A percentile compares a stretch with the other conserved stretches of the same genome.
These are phyloP conservation scores for Blepharisma stoltei DNA, from an alignment of 73 alveolate species.

Conservation along the genomic window DNA sequence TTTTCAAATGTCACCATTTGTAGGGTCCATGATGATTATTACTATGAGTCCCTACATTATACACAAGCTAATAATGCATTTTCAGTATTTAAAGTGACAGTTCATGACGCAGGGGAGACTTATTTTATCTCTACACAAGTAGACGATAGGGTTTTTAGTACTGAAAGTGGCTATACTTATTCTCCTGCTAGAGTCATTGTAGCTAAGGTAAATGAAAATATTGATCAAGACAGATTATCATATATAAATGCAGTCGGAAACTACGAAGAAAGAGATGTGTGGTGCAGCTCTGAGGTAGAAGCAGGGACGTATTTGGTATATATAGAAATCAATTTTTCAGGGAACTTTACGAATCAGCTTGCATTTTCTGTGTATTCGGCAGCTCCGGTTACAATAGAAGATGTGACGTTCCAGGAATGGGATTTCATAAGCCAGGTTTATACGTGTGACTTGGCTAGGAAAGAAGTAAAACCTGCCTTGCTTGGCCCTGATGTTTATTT, in stretches of 20 bases:
- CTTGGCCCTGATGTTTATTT: constrained; percentile 16
- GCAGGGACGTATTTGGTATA: constrained; percentile 73
- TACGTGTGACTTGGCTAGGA: constrained; percentile 4
- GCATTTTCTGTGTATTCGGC: constrained; percentile 28
- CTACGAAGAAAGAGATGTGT: constrained; percentile 54
- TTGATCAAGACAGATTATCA: neutral
- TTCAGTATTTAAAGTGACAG: constrained; percentile 29
- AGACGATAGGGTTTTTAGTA: constrained; percentile 30
- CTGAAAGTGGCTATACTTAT: constrained; percentile 26
- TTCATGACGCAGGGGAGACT: constrained; percentile 23
- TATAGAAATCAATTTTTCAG: constrained; percentile 60
- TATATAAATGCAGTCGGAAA: neutral
- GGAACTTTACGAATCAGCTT: neutral
- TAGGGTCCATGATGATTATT: constrained; percentile 44
- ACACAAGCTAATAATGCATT: constrained; percentile 30
- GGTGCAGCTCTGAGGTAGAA: constrained; percentile 45
- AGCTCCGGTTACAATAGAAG: neutral
- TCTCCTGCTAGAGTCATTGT: constrained; percentile 32
- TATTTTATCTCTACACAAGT: constrained; percentile 35
- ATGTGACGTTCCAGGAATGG: neutral
- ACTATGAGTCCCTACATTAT: constrained; percentile 20
- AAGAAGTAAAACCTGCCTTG: neutral
- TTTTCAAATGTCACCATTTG: constrained; percentile 71
- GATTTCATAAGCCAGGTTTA: neutral
- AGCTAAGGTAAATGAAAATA: constrained; percentile 18